These are phyloP conservation scores for Penicillium olsonii DNA, from an alignment of 2,329 filamentous ascomycete genomes.

Conservation along the genomic window DNA sequence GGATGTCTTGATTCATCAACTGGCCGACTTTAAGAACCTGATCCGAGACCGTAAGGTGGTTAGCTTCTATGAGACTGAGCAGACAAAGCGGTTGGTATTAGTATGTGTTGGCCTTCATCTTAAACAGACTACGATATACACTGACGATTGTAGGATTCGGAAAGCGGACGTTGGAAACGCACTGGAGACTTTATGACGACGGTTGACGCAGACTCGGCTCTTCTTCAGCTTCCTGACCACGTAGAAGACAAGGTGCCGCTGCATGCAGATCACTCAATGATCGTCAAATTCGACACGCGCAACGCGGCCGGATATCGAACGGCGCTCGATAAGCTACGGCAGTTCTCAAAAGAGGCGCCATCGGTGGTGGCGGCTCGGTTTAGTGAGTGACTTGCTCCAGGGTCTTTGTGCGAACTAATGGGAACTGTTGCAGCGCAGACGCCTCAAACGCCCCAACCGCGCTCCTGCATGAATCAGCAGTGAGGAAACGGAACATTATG, in stretches of 20 bases:
- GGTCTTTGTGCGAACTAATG: neutral
- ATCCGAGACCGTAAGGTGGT: conserved; percentile 30
- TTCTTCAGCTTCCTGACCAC: conserved; percentile 12
- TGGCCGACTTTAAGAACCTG: conserved; percentile 30
- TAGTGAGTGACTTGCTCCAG: conserved; percentile 3
- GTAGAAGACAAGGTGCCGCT: conserved; percentile 13
- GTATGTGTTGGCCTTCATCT: conserved; percentile 13
- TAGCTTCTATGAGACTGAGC: conserved; percentile 32
- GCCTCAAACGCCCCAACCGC: conserved; percentile 6
- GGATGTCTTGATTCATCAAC: conserved; percentile 21
- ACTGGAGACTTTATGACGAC: conserved; percentile 7
- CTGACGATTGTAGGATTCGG: conserved; percentile 3
- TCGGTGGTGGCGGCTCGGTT: conserved; percentile 9
- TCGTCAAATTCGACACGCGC: conserved; percentile 13
- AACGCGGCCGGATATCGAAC: conserved; percentile 5
- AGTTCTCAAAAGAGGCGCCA: neutral
- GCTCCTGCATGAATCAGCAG: too few species aligned
- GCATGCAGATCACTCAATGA: conserved; percentile 10
- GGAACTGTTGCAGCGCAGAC: neutral
- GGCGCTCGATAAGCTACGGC: conserved; percentile 4
- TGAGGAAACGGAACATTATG: too few species aligned
- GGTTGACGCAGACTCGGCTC: conserved; percentile 8
- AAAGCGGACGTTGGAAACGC: conserved; percentile 8
- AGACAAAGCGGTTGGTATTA: conserved; percentile 21
- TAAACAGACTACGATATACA: neutral